phyloP scores from a whole-genome alignment of 1,139 yeast species.

The Geotrichum aggregatum region DNA sequence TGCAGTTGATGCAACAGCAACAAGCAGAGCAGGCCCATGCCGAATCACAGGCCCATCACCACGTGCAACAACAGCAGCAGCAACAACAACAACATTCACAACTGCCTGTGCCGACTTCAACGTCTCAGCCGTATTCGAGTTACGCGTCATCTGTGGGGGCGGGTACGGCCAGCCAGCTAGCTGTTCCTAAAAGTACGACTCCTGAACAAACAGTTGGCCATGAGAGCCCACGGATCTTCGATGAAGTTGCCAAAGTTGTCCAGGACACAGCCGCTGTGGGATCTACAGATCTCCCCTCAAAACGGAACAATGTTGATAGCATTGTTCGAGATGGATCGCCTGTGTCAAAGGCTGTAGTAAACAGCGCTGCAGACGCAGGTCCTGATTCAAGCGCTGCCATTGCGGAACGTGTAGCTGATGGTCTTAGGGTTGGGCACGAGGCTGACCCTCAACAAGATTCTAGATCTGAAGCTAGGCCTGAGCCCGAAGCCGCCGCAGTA shows the following conservation, averaged over 20 bases:
- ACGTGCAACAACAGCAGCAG: slow-evolving; percentile 4
- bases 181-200: background rate
- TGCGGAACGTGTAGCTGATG: too few species aligned
- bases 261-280: too few species aligned
- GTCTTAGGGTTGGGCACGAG: too few species aligned
- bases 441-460: too few species aligned
- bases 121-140: background rate
- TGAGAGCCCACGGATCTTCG: too few species aligned
- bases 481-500: background rate
- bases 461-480: background rate
- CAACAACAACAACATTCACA: slow-evolving; percentile 1
- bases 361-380: background rate
- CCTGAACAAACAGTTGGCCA: too few species aligned
- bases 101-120: background rate
- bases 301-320: too few species aligned
- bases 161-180: background rate
- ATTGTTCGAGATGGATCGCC: too few species aligned
- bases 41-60: background rate
- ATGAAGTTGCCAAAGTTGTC: too few species aligned
- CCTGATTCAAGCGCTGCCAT: too few species aligned
- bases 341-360: too few species aligned
- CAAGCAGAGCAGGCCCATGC: background rate
- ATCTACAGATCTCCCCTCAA: too few species aligned
- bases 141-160: background rate
- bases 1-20: slow-evolving; percentile 1